Conservation (phyloP, 2,329 filamentous ascomycete genomes). For the Truncatella angustata region DNA sequence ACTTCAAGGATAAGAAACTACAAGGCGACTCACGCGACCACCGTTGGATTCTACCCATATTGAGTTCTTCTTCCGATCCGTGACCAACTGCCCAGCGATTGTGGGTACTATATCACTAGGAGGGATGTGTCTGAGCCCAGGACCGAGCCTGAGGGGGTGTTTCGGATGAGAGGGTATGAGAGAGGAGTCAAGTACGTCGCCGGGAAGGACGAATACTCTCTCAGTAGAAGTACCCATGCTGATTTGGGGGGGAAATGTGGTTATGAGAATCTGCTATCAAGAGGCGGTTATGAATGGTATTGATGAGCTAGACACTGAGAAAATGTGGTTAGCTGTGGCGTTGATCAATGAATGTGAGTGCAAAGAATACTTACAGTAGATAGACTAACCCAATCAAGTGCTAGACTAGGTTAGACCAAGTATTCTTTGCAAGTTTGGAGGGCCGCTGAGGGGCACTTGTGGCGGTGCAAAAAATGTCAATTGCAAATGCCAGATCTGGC, state of each 20-base stretch:
- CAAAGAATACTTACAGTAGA: too few relatives aligned
- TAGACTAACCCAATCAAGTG: too few relatives aligned
- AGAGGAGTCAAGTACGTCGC: constrained; percentile 68
- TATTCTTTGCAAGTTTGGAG: too few relatives aligned
- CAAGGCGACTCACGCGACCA: constrained; percentile 58
- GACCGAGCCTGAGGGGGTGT: constrained; percentile 74
- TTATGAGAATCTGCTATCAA: too few relatives aligned
- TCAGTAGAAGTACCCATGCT: constrained; percentile 51
- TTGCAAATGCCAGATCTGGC: too few relatives aligned
- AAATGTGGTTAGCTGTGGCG: constrained; percentile 2
- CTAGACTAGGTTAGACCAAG: too few relatives aligned
- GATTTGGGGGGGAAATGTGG: neutral
- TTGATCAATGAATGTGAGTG: neutral
- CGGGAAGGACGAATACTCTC: constrained; percentile 72
- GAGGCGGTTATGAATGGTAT: too few relatives aligned
- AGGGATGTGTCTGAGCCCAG: constrained; percentile 78
- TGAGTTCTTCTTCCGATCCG: constrained; percentile 71
- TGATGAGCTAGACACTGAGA: too few relatives aligned
- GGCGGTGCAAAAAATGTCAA: neutral
- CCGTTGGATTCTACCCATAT: constrained; percentile 73
- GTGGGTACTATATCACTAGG: constrained; percentile 70
- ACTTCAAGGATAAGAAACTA: neutral
- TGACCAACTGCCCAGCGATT: constrained; percentile 64
- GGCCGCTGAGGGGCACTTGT: constrained; percentile 6
- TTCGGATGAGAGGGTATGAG: constrained; percentile 67